Conservation (phyloP, 2,329 filamentous ascomycete genomes). For the Cercospora sesami region DNA sequence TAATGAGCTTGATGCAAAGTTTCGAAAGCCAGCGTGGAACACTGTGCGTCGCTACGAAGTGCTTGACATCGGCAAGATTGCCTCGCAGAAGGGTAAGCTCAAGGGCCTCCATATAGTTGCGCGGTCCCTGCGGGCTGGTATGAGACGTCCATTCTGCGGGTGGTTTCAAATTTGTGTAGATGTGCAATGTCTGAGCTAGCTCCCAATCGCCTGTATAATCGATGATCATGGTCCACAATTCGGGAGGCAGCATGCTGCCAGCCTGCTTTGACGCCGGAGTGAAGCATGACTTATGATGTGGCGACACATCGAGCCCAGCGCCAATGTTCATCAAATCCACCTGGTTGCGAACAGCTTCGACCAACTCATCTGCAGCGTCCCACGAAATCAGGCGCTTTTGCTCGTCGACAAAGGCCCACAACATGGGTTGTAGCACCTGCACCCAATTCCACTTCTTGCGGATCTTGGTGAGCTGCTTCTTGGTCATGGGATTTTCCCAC, state of each 20-base stretch:
- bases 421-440: constrained; percentile 72
- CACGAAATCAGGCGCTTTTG: constrained; percentile 54
- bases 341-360: constrained; percentile 74
- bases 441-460: constrained; percentile 85
- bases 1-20: constrained; percentile 81
- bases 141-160: constrained; percentile 72
- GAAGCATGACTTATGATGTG: constrained; percentile 38
- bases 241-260: constrained; percentile 64
- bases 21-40: constrained; percentile 75
- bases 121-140: constrained; percentile 63
- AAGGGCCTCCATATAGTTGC: constrained; percentile 72
- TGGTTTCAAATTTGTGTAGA: constrained; percentile 74
- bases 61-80: constrained; percentile 68
- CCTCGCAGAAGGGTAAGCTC: constrained; percentile 82
- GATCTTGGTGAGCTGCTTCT: constrained; percentile 82
- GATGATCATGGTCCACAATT: constrained; percentile 87
- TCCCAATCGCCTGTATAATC: constrained; percentile 89
- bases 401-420: constrained; percentile 69
- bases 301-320: constrained; percentile 61
- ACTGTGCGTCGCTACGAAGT: constrained; percentile 65
- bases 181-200: constrained; percentile 73
- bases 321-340: constrained; percentile 73
- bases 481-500: constrained; percentile 89
- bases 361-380: constrained; percentile 67
- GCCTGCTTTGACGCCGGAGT: constrained; percentile 32